Conservation (phyloP, 805 yeast species). For the Myxozyma melibiosi region DNA sequence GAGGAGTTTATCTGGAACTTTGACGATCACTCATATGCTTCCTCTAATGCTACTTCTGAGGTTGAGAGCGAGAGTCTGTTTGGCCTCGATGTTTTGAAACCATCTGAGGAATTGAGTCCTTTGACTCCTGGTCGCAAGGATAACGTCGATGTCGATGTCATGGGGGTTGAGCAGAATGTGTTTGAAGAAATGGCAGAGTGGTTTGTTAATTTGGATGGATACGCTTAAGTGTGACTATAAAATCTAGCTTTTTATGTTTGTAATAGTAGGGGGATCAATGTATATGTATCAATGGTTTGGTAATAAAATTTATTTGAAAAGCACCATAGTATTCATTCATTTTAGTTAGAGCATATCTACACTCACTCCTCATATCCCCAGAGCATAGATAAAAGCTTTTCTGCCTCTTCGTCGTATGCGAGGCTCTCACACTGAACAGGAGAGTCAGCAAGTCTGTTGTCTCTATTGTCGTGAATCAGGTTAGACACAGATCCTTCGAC, state of each 20-base stretch:
- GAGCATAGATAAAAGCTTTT: background rate
- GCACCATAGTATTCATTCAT: too few species aligned
- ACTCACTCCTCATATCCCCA: background rate
- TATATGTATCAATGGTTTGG: too few species aligned
- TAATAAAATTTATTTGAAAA: too few species aligned
- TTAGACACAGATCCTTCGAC: background rate
- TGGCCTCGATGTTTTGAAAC: background rate
- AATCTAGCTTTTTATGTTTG: too few species aligned
- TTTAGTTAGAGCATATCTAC: background rate
- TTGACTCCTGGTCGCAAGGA: too few species aligned
- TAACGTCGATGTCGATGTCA: background rate
- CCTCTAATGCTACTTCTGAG: background rate
- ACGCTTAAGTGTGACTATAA: too few species aligned
- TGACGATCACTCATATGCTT: background rate
- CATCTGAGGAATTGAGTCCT: too few species aligned
- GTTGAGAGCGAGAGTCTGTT: background rate
- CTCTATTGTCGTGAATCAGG: background rate
- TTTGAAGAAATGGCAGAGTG: conserved; percentile 7
- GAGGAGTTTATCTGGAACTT: background rate
- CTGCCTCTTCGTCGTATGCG: background rate
- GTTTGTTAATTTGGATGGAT: conserved; percentile 1
- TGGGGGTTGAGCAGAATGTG: conserved; percentile 9
- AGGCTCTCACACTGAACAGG: background rate
- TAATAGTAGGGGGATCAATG: too few species aligned
- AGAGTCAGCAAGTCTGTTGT: too few species aligned